phyloP scores from a whole-genome alignment of 768 basidiomycete species.

The Cantharellus cinnabarinus region DNA sequence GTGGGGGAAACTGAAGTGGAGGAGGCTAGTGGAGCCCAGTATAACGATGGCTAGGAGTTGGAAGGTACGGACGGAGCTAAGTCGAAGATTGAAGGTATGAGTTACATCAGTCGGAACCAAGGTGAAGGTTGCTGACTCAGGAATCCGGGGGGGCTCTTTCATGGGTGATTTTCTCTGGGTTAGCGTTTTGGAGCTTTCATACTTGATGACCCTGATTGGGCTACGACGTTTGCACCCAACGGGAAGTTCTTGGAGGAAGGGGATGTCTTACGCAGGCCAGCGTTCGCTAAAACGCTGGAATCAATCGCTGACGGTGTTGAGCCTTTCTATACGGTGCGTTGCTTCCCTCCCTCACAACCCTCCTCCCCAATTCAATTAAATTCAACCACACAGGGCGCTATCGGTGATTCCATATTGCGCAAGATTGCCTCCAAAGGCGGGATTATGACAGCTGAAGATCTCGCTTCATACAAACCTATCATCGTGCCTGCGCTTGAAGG shows the following conservation, averaged over 20 bases:
- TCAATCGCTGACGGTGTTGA: slow-evolving; percentile 57
- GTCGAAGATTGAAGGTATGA: slow-evolving; percentile 45
- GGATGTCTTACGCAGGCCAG: slow-evolving; percentile 47
- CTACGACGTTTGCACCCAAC: slow-evolving; percentile 58
- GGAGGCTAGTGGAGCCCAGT: slow-evolving; percentile 51
- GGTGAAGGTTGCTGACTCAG: no score
- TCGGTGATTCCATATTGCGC: slow-evolving; percentile 19
- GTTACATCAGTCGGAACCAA: neutral
- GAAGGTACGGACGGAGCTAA: slow-evolving; percentile 61
- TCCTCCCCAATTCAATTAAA: neutral
- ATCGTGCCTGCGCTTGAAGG: slow-evolving; percentile 40
- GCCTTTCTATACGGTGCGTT: slow-evolving; percentile 40
- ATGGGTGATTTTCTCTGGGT: slow-evolving; percentile 6
- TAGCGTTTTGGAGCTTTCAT: slow-evolving; percentile 11
- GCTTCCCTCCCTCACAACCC: neutral
- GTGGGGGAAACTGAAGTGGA: slow-evolving; percentile 74
- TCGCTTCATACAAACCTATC: slow-evolving; percentile 16
- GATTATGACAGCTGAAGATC: slow-evolving; percentile 19
- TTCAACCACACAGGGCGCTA: slow-evolving; percentile 11
- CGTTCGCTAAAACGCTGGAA: slow-evolving; percentile 57
- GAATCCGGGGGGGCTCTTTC: neutral
- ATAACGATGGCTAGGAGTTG: slow-evolving; percentile 58
- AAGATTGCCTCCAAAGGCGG: slow-evolving; percentile 17
- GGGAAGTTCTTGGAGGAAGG: slow-evolving; percentile 56
- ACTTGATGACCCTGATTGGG: slow-evolving; percentile 41